phyloP scores from a whole-genome alignment of 257 asterid genomes.

The Cordia subcordata region DNA sequence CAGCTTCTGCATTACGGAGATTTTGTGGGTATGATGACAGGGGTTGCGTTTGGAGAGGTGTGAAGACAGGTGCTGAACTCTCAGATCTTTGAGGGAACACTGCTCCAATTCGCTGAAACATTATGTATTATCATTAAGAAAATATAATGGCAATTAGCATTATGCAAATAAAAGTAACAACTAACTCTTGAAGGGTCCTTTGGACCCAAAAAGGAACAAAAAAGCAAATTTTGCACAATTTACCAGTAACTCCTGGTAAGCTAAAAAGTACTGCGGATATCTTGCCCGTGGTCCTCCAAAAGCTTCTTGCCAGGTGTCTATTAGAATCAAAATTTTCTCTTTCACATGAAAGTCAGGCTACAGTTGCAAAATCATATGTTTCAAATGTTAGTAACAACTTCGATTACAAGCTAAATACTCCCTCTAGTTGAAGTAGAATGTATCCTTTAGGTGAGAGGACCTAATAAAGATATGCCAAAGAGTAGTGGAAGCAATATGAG shows the following conservation, averaged over 20 bases:
- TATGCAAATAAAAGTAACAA: constrained; percentile 9
- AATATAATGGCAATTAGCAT: constrained; percentile 13
- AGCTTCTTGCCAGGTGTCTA: constrained; percentile 99
- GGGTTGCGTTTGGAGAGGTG: constrained; percentile 92
- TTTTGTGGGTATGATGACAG: constrained; percentile 84
- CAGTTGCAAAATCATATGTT: constrained; percentile 27
- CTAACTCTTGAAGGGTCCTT: constrained; percentile 3
- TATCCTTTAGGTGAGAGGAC: not conserved
- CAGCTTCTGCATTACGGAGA: constrained; percentile 61
- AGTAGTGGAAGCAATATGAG: not conserved
- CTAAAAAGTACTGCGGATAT: constrained; percentile 84
- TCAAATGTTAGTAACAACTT: constrained; percentile 15
- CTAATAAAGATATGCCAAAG: constrained; percentile 9
- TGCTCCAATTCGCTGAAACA: constrained; percentile 87
- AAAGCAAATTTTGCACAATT: constrained; percentile 13
- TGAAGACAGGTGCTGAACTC: constrained; percentile 81
- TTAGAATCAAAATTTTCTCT: constrained; percentile 90
- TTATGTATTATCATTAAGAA: constrained; percentile 19
- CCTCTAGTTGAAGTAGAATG: not conserved
- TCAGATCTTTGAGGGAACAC: constrained; percentile 95
- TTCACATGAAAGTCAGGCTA: constrained; percentile 98
- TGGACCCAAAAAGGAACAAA: constrained; percentile 11
- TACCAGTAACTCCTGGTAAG: constrained; percentile 97
- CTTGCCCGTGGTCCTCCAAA: constrained; percentile 95
- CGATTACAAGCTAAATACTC: not conserved